Base-by-base conservation (phyloP, 495 filamentous ascomycete genomes). In the Talaromyces nanjingensis region DNA sequence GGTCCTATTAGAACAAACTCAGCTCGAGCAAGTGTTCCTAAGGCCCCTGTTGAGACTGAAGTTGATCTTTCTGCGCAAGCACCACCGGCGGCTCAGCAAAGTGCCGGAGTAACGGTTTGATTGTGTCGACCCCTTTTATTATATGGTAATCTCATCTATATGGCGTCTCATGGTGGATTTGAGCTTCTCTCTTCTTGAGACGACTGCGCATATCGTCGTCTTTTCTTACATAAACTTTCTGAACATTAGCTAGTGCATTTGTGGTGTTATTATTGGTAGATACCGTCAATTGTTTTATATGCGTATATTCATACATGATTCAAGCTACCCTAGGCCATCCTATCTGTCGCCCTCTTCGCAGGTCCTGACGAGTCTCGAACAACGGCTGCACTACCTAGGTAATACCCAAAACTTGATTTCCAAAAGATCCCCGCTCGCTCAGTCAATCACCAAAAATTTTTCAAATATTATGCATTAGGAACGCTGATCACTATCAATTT, bases 1-100 rank as follows among this genome's bases (percentile, higher is more conserved):
- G 77, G 78, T 42, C 78, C 78, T 2, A 75, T 80, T 53, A 77
- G 78, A 47, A 78, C 77, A 39, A 73, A 70, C 56, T 71, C 73
- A 58, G 42, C 18, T 59, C 70, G 72, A 47, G 73, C 77, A 1
- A 67, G 29, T 33, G 33, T 65, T 16, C 73, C 76, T 2, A 62
- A 68, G 18, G 67, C 66, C 25, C 63, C 65, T 53, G 34, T 69
- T 27, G 69, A 70, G 6, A 34, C 52, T 39, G 62, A 64, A 58
- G 18, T 57, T 59, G 62, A 64, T 42, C 49, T 64, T 14, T 39
- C 62, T 49, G 60, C 39, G 5, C 37, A 7, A 20, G 56, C 52
- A 31, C 1, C 53, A 33, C 20, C 62, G 2, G 9, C 49, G 2
- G 18, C 62, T 6, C 53, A 64, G 12, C 62, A 64, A 29, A 59